Base-by-base conservation (phyloP, 2,329 filamentous ascomycete genomes). In the Cercospora zeina region DNA sequence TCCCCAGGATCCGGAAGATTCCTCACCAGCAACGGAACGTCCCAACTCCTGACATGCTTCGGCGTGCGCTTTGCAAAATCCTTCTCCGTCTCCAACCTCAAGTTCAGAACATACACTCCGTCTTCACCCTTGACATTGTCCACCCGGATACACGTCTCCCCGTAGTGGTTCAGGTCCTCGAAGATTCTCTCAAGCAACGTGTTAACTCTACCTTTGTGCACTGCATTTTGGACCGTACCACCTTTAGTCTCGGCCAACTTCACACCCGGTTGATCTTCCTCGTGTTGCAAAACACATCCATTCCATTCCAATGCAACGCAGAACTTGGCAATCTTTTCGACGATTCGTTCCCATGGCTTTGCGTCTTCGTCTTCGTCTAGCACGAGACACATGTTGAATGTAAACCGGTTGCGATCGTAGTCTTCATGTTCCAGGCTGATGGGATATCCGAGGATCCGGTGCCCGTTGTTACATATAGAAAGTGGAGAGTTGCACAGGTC, bases 321-420 rank as follows among this genome's bases (percentile, higher is more conserved):
- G 30, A 95, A 86, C 65, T 88, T 84, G 1, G 93, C 95, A 55
- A 97, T 82, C 70, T 96, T 90, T 67, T 89, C 83, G 58, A 96
- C 91, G 33, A 97, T 90, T 66, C 87, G 88, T 76, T 71, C 64
- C 69, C 72, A 75, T 91, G 96, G 34, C 88, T 89, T 54, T 85
- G 85, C 74, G 3, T 74, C 74, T 13, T 83, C 80, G 34, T 83
- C 80, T 61, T 87, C 84, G 55, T 89, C 85, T 54, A 96, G 82
- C 30, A 96, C 89, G 49, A 97, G 81, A 62, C 91, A 92, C 73
- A 97, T 96, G 77, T 97, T 97, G 85, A 97, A 99, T 73, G 97
- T 96, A 81, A 97, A 97, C 62, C 95, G 88, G 72, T 89, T 86
- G 73, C 97, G 96, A 69, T 89, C 88, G 59, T 87, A 84, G 67